Conservation (phyloP, 352 stramenopile genomes). For the Thraustochytrium striatum region DNA sequence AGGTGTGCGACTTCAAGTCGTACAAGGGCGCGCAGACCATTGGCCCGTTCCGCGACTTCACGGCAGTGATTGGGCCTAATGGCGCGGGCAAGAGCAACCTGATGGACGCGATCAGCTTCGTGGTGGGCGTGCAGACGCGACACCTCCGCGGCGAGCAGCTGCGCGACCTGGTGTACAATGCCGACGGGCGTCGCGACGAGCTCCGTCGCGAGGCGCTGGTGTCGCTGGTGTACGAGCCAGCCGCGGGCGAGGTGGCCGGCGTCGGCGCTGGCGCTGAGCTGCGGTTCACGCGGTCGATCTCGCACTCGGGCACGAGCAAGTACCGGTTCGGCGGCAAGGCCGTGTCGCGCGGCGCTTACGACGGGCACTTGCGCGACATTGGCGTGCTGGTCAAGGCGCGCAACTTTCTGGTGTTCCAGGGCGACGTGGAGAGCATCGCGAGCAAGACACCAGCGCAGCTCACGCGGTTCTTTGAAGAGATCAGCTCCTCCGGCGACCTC, state of each 20-base stretch:
- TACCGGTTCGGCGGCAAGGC: slow-evolving; percentile 65
- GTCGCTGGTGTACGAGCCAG: slow-evolving; percentile 87
- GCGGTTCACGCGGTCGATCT: slow-evolving; percentile 87
- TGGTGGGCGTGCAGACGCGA: slow-evolving; percentile 90
- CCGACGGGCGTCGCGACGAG: slow-evolving; percentile 58
- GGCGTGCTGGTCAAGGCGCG: slow-evolving; percentile 95
- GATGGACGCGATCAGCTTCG: slow-evolving; percentile 96
- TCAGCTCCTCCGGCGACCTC: slow-evolving; percentile 53
- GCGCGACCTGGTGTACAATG: slow-evolving; percentile 90
- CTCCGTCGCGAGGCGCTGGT: slow-evolving; percentile 69
- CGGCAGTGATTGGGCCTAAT: slow-evolving; percentile 94
- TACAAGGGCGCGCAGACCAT: slow-evolving; percentile 89
- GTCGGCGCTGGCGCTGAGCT: slow-evolving; percentile 64
- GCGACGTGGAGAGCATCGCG: slow-evolving; percentile 95
- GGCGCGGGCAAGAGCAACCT: slow-evolving; percentile 81
- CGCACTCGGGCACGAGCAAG: slow-evolving; percentile 73
- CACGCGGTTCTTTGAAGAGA: slow-evolving; percentile 95
- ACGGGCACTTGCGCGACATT: slow-evolving; percentile 85
- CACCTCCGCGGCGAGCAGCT: slow-evolving; percentile 92
- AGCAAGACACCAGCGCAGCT: slow-evolving; percentile 91
- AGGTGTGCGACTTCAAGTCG: slow-evolving; percentile 99
- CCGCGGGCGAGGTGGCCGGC: slow-evolving; percentile 62
- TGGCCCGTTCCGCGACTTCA: slow-evolving; percentile 95
- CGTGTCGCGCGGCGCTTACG: slow-evolving; percentile 81
- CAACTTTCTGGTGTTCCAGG: slow-evolving; percentile 99